A percentile compares a stretch with the other conserved stretches of the same genome.
These are phyloP conservation scores for Neonectria punicea DNA, from an alignment of 2,329 filamentous ascomycete species.

Conservation along the genomic window DNA sequence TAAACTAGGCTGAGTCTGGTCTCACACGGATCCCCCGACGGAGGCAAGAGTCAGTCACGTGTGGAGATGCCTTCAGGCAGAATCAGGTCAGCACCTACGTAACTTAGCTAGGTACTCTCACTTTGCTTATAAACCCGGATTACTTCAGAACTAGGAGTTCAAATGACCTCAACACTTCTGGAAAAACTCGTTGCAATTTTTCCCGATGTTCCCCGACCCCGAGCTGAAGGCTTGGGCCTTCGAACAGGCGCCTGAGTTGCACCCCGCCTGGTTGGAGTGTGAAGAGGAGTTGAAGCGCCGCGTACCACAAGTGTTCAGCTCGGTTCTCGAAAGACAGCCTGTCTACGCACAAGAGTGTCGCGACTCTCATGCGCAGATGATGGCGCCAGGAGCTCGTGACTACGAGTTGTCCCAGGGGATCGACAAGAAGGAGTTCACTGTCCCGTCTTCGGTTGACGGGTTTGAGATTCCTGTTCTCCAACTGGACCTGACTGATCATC, in stretches of 20 bases:
- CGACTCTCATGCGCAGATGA: constrained; percentile 49
- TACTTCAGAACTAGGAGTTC: background rate
- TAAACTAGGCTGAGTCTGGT: background rate
- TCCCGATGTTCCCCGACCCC: constrained; percentile 33
- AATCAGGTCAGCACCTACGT: background rate
- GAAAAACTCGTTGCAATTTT: background rate
- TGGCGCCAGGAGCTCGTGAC: constrained; percentile 49
- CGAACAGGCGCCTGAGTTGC: constrained; percentile 49
- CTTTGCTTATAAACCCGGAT: background rate
- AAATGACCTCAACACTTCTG: background rate
- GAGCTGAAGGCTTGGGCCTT: constrained; percentile 43
- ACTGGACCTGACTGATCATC: constrained; percentile 40
- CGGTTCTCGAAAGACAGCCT: constrained; percentile 48
- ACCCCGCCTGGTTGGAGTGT: constrained; percentile 54
- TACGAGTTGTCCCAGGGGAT: constrained; percentile 50
- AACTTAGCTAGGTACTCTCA: background rate
- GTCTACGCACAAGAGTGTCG: constrained; percentile 55
- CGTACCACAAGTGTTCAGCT: constrained; percentile 34
- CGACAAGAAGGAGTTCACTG: constrained; percentile 40
- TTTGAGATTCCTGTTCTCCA: constrained; percentile 51
- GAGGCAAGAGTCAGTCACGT: constrained; percentile 3
- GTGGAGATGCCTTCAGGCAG: constrained; percentile 6
- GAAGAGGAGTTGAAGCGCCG: constrained; percentile 44
- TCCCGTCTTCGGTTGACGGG: constrained; percentile 48
- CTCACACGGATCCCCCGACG: constrained; percentile 12